phyloP scores from a whole-genome alignment of 1,284 basidiomycete species.

The Sphagnurus paluster region DNA sequence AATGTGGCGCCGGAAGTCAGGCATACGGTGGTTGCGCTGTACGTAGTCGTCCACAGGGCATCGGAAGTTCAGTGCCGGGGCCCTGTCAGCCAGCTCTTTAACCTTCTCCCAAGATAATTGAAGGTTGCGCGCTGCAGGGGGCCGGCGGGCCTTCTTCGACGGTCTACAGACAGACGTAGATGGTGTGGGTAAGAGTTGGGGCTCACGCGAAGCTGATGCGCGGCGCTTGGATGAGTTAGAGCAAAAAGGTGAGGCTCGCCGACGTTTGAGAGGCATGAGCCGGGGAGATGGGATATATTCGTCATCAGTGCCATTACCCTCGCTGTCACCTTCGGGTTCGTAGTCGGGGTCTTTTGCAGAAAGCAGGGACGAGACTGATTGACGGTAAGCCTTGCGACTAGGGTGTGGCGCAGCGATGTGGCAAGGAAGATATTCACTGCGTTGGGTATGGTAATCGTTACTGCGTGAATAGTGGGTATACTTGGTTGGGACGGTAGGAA shows the following conservation, averaged over 20 bases:
- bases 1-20: slow-evolving; percentile 55
- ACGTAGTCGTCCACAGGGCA: slow-evolving; percentile 35
- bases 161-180: slow-evolving; percentile 12
- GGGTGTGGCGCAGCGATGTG: background rate
- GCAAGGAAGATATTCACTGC: no score
- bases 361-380: slow-evolving; percentile 3
- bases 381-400: background rate
- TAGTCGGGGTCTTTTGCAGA: slow-evolving; percentile 14
- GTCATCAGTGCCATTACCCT: slow-evolving; percentile 29
- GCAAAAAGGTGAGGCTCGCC: slow-evolving; percentile 10
- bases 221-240: slow-evolving; percentile 7
- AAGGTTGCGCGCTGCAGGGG: slow-evolving; percentile 39
- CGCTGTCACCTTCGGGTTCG: slow-evolving; percentile 28
- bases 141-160: slow-evolving; percentile 30
- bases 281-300: slow-evolving; percentile 32
- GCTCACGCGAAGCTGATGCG: slow-evolving; percentile 6
- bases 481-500: no score
- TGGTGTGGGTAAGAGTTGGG: slow-evolving; percentile 5
- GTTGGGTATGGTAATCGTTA: no score
- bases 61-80: slow-evolving; percentile 22
- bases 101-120: slow-evolving; percentile 27
- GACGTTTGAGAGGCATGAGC: slow-evolving; percentile 20
- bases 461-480: background rate
- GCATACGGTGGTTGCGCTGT: slow-evolving; percentile 42
- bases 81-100: slow-evolving; percentile 18